Percentiles rank a stretch among this genome's conserved stretches.
phyloP scores from a whole-genome alignment of 495 filamentous ascomycete species.

The Neurospora hispaniola region DNA sequence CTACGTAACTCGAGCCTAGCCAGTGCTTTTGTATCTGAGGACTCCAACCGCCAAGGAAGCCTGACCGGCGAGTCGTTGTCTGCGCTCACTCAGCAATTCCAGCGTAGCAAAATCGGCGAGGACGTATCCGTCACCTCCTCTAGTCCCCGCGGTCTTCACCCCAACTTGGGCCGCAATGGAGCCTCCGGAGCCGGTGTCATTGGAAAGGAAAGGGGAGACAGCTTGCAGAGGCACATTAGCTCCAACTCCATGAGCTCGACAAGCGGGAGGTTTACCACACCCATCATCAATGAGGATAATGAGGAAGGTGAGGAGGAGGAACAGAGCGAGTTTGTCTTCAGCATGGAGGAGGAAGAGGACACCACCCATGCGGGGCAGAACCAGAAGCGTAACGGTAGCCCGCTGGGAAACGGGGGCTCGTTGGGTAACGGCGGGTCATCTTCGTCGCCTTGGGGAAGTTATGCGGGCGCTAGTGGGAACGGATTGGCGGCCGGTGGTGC shows the following conservation, averaged over 20 bases:
- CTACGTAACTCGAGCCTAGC: conserved; percentile 69
- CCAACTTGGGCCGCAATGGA: conserved; percentile 20
- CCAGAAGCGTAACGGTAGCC: conserved; percentile 30
- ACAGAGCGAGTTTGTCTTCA: conserved; percentile 65
- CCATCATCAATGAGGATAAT: conserved; percentile 31
- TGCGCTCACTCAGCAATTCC: conserved; percentile 61
- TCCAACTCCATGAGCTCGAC: conserved; percentile 40
- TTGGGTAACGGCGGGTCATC: conserved; percentile 26
- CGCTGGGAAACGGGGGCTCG: conserved; percentile 22
- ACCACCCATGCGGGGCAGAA: conserved; percentile 20
- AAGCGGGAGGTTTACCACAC: conserved; percentile 45
- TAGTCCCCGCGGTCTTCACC: conserved; percentile 28
- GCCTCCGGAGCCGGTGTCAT: conserved; percentile 16
- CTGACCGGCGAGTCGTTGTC: conserved; percentile 44
- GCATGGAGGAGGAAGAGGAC: conserved; percentile 68
- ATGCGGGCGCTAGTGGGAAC: not conserved
- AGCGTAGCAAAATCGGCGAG: conserved; percentile 40
- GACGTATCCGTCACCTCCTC: conserved; percentile 23
- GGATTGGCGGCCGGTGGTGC: not conserved
- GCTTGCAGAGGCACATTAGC: conserved; percentile 40
- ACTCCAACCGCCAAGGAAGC: conserved; percentile 26
- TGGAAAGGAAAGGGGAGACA: conserved; percentile 27
- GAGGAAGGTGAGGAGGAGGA: conserved; percentile 44
- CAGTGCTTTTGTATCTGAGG: conserved; percentile 55
- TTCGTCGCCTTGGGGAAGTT: conserved; percentile 8